Conservation (phyloP, 345 rosid species). For the Crucihimalaya himalaica region DNA sequence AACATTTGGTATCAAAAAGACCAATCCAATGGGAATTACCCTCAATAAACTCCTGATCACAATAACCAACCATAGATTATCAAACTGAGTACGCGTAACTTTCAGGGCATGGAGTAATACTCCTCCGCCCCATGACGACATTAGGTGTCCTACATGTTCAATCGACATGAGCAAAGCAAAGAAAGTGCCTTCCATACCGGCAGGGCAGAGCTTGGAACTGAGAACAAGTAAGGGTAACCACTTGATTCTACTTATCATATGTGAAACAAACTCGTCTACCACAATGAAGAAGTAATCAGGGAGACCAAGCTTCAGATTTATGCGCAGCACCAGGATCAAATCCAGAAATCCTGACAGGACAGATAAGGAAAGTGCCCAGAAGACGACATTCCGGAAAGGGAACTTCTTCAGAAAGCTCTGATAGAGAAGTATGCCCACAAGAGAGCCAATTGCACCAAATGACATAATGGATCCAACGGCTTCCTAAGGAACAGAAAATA, state of each 20-base stretch:
- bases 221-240: conserved; percentile 80
- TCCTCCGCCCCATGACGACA: conserved; percentile 70
- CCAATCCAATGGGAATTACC: conserved; percentile 53
- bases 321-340: conserved; percentile 58
- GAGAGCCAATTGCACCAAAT: conserved; percentile 66
- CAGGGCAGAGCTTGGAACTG: conserved; percentile 74
- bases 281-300: conserved; percentile 73
- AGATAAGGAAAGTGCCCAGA: conserved; percentile 64
- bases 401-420: conserved; percentile 60
- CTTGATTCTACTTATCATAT: conserved; percentile 60
- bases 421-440: conserved; percentile 63
- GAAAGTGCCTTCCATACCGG: conserved; percentile 79
- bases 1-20: conserved; percentile 61
- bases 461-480: conserved; percentile 67
- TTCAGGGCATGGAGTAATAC: conserved; percentile 53
- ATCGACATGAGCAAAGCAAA: conserved; percentile 79
- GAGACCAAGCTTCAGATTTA: conserved; percentile 61
- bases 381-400: conserved; percentile 54
- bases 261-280: conserved; percentile 56
- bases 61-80: conserved; percentile 70
- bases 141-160: conserved; percentile 57
- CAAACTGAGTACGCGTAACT: conserved; percentile 62
- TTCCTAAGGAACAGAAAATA: conserved; percentile 48
- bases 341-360: conserved; percentile 71
- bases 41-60: conserved; percentile 63